Evolutionary conservation across 2,329 filamentous ascomycete species (phyloP), one percentile per base, ranked within the genome.

Genomic region (Fusarium ramigenum): DNA sequence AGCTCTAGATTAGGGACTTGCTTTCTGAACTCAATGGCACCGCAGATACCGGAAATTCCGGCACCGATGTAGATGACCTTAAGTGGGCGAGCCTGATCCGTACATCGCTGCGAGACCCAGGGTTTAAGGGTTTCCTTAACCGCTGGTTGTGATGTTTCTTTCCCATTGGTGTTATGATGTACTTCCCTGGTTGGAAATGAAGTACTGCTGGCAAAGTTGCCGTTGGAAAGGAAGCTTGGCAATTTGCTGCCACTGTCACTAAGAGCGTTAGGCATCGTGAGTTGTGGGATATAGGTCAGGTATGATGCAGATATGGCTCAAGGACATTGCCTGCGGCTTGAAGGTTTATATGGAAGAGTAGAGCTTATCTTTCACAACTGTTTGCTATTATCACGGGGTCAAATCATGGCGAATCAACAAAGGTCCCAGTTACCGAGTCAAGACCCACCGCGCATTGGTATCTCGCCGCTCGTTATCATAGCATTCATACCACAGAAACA

Each of bases 51-150:
- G 0, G 65, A 68, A 2, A 68, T 68, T 1, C 65, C 65, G 0
- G 54, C 65, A 12, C 65, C 65, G 2, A 68, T 56, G 10, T 68
- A 68, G 12, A 68, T 68, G 2, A 50, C 65, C n/a, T 68, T 68
- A 2, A 68, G 64, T 2, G 63, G 63, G 0, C 63, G 43, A 4
- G 56, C 47, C 18, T 68, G 42, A 7, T 68, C 63, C 18, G 44
- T 49, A 7, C 65, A 68, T 43, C 47, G 47, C 21, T 68, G 63
- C 1, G 65, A 68, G 5, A 46, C 21, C 23, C 23, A 44, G 2
- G 56, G 37, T 4, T 11, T 68, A 1, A n/a, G 6, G 0, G 7
- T 21, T 21, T 34, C 25, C 14, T 67, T 16, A 4, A 11, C 21
- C 1, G 15, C 30, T 9, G 40, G 5, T 4, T n/a, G 40, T 5